phyloP scores from a whole-genome alignment of 306 rosid species.

The Canavalia ensiformis region DNA sequence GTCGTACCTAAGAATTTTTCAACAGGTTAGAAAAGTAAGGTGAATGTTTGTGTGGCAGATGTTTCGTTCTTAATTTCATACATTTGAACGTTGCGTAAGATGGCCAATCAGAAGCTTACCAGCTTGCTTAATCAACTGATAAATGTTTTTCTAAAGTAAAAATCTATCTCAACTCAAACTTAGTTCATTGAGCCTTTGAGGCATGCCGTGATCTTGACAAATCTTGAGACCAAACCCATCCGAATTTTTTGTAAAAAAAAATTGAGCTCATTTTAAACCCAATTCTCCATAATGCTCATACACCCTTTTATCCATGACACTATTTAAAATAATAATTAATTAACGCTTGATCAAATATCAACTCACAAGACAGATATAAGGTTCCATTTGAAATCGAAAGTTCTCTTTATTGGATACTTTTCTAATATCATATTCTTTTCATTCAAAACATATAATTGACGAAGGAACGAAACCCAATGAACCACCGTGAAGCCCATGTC shows the following conservation, averaged over 20 bases:
- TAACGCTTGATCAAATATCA: conserved; percentile 16
- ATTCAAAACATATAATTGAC: conserved; percentile 3
- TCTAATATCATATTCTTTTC: conserved; percentile 10
- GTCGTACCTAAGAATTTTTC: conserved; percentile 3
- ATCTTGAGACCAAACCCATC: no score
- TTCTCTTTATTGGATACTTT: conserved; percentile 24
- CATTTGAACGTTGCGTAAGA: conserved; percentile 46
- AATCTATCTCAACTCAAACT: conserved; percentile 45
- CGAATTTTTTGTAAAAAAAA: no score
- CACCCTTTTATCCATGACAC: conserved; percentile 33
- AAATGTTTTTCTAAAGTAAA: conserved; percentile 4
- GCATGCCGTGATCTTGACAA: no score
- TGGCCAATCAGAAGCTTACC: conserved; percentile 50
- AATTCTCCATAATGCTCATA: conserved; percentile 47
- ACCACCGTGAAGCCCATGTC: conserved; percentile 58
- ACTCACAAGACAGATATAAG: background rate
- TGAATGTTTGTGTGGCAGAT: conserved; percentile 34
- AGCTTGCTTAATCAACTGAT: conserved; percentile 44
- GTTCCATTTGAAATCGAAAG: conserved; percentile 18
- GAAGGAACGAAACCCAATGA: conserved; percentile 53
- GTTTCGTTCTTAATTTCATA: conserved; percentile 40
- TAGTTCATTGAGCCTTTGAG: no score
- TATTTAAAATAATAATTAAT: conserved; percentile 26
- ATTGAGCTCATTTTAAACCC: conserved; percentile 34
- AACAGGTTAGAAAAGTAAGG: conserved; percentile 52